Evolutionary conservation across 805 yeast species (phyloP).

Genomic region (Jamesozyma jinghongensis): DNA sequence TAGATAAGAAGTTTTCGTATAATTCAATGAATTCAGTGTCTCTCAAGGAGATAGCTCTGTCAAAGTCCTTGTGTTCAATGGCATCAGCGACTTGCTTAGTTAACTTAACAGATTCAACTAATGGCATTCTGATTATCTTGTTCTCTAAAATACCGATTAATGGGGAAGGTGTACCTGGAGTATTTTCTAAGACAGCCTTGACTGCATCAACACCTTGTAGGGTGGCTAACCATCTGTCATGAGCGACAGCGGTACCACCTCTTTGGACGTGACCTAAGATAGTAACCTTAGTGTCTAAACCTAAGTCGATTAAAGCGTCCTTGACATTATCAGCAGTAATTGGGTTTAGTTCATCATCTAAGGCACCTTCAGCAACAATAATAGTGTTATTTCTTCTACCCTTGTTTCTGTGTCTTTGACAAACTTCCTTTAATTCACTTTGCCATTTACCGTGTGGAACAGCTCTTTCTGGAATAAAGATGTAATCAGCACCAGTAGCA

Average conservation of each 20-base stretch:
- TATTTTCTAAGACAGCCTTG: conserved; percentile 77
- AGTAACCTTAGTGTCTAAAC: conserved; percentile 90
- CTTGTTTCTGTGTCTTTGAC: conserved; percentile 65
- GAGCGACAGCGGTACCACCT: conserved; percentile 98
- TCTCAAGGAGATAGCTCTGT: conserved; percentile 76
- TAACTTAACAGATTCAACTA: conserved; percentile 80
- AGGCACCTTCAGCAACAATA: conserved; percentile 97
- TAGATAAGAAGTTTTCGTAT: conserved; percentile 59
- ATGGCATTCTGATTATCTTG: conserved; percentile 72
- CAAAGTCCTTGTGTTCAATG: conserved; percentile 68
- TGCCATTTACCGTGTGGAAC: conserved; percentile 69
- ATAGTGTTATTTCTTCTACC: conserved; percentile 95
- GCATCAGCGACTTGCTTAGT: conserved; percentile 90
- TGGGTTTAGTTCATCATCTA: conserved; percentile 70
- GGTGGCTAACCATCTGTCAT: conserved; percentile 84
- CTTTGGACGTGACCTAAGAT: conserved; percentile 96
- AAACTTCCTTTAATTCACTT: conserved; percentile 65
- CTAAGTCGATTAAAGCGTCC: conserved; percentile 71
- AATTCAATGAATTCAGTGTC: conserved; percentile 84
- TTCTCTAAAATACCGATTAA: conserved; percentile 86
- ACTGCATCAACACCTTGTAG: conserved; percentile 97
- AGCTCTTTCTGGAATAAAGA: conserved; percentile 92
- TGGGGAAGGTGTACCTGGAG: conserved; percentile 90
- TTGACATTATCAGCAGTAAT: conserved; percentile 75
- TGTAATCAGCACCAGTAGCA: conserved; percentile 91